Evolutionary conservation across 345 rosid species (phyloP).

Genomic region (Syzygium aromaticum): DNA sequence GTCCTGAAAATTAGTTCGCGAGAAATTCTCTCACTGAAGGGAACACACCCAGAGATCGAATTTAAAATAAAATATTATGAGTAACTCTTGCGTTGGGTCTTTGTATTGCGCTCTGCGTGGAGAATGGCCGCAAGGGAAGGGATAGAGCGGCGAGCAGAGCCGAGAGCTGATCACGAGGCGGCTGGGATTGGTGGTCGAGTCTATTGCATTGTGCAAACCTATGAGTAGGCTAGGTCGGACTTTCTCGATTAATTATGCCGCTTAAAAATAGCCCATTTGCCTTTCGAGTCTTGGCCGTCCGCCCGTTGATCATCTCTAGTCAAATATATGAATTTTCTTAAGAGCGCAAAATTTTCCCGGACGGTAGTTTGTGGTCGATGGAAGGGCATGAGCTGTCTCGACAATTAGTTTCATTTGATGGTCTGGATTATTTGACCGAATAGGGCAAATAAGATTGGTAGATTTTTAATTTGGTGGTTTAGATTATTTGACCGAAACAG

Average conservation of each 20-base stretch:
- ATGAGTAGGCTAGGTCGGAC: not conserved
- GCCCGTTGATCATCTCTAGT: not conserved
- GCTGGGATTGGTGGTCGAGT: fast-evolving
- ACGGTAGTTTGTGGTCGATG: too few relatives aligned
- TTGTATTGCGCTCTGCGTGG: not conserved
- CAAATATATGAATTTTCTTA: not conserved
- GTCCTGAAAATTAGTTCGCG: not conserved
- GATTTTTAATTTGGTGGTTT: too few relatives aligned
- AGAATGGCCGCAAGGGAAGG: not conserved
- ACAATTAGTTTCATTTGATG: too few relatives aligned
- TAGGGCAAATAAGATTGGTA: too few relatives aligned
- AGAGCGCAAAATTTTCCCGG: not conserved
- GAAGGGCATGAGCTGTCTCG: too few relatives aligned
- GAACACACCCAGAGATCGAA: not conserved
- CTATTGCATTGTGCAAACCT: fast-evolving
- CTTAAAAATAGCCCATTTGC: not conserved
- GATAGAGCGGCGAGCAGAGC: not conserved
- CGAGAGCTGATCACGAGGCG: fast-evolving
- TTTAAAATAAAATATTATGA: fast-evolving
- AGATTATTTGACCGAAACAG: too few relatives aligned
- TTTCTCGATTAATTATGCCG: not conserved
- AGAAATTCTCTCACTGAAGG: not conserved
- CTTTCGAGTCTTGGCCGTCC: not conserved
- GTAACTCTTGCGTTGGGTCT: not conserved
- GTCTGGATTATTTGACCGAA: too few relatives aligned